phyloP scores from a whole-genome alignment of 306 rosid species.

The Vachellia pachyceras region DNA sequence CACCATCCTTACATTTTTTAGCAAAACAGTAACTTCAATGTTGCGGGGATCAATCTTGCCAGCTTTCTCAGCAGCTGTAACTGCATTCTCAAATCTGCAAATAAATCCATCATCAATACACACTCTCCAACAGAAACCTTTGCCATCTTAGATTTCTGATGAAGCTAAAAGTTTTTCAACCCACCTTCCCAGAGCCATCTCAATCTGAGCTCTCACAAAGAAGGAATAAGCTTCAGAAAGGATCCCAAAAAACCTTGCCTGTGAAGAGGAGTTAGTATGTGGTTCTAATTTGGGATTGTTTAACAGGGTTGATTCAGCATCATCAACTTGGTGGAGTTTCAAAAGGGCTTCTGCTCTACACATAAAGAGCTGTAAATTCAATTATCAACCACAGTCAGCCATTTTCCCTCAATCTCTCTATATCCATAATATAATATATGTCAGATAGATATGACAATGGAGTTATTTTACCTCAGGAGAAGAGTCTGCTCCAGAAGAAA shows the following conservation, averaged over 20 bases:
- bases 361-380: slow-evolving; percentile 73
- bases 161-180: slow-evolving; percentile 49
- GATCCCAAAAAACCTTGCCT: slow-evolving; percentile 60
- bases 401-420: background rate
- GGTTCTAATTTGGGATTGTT: slow-evolving; percentile 54
- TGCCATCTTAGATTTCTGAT: slow-evolving; percentile 32
- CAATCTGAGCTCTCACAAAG: slow-evolving; percentile 70
- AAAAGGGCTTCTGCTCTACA: slow-evolving; percentile 83
- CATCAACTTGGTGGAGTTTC: slow-evolving; percentile 77
- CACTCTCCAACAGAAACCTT: slow-evolving; percentile 56
- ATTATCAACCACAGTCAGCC: slow-evolving; percentile 52
- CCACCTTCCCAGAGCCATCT: slow-evolving; percentile 86
- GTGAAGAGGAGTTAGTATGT: slow-evolving; percentile 40
- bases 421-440: slow-evolving; percentile 8
- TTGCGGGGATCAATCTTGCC: slow-evolving; percentile 68
- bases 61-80: slow-evolving; percentile 77
- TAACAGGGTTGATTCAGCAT: slow-evolving; percentile 56
- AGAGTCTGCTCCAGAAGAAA: slow-evolving; percentile 68
- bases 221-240: slow-evolving; percentile 66
- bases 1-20: slow-evolving; percentile 69
- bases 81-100: slow-evolving; percentile 94
- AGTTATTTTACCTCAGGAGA: slow-evolving; percentile 57
- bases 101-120: slow-evolving; percentile 65
- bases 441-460: background rate
- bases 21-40: slow-evolving; percentile 65